These are phyloP conservation scores for Phytophthora pluvialis DNA, from an alignment of 352 stramenopile genomes.

Conservation along the genomic window DNA sequence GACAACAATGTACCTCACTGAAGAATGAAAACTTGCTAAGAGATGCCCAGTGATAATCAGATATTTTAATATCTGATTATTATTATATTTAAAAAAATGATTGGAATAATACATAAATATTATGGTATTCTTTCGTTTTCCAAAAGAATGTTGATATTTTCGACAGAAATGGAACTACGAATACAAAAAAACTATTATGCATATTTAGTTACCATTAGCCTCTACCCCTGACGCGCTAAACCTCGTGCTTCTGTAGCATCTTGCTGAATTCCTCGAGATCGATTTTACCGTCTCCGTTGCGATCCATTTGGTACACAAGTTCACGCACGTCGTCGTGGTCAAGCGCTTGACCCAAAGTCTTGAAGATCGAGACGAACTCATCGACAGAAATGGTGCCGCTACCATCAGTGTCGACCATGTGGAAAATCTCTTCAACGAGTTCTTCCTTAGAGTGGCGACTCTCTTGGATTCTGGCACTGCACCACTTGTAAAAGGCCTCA, in stretches of 20 bases:
- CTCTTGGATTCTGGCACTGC: constrained; percentile 64
- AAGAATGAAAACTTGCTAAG: too few species aligned
- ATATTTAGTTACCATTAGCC: too few species aligned
- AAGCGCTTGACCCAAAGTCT: constrained; percentile 68
- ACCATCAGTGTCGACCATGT: constrained; percentile 68
- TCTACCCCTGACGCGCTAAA: constrained; percentile 31
- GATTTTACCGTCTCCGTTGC: constrained; percentile 79
- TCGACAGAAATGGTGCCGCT: constrained; percentile 75
- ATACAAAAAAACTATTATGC: too few species aligned
- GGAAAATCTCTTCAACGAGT: constrained; percentile 72
- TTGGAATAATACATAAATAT: too few species aligned
- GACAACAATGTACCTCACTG: too few species aligned
- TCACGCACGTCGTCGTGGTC: constrained; percentile 79
- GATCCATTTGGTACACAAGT: constrained; percentile 78
- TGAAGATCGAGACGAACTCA: constrained; percentile 79
- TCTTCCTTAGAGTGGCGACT: constrained; percentile 60
- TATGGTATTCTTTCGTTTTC: too few species aligned
- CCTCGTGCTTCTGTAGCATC: constrained; percentile 79
- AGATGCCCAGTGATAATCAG: too few species aligned
- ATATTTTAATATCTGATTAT: too few species aligned
- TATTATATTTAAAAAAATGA: too few species aligned
- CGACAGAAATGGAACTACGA: too few species aligned
- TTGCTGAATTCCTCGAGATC: constrained; percentile 74
- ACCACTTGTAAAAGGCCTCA: constrained; percentile 79
- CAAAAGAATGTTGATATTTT: too few species aligned